Percentiles rank a stretch among this genome's conserved stretches.
These are phyloP conservation scores for Sphaerobolus stellatus DNA, from an alignment of 1,284 basidiomycete genomes.

Conservation along the genomic window DNA sequence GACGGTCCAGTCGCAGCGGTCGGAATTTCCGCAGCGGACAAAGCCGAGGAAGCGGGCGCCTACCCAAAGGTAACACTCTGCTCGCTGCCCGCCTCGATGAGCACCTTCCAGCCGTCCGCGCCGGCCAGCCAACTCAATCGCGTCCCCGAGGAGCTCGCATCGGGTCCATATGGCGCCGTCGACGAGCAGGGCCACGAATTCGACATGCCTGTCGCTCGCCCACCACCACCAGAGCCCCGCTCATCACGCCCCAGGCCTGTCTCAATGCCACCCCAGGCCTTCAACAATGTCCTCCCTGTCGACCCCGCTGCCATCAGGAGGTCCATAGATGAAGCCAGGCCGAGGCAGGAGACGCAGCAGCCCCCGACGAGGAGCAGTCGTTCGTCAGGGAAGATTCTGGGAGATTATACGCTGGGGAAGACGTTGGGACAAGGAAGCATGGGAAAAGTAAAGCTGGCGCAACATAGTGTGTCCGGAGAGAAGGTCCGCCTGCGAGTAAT, in stretches of 20 bases:
- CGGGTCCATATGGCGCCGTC: conserved; percentile 58
- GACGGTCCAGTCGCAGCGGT: too few species aligned
- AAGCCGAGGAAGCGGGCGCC: too few species aligned
- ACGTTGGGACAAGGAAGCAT: conserved; percentile 97
- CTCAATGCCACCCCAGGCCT: conserved; percentile 66
- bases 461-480: conserved; percentile 86
- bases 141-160: conserved; percentile 45
- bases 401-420: conserved; percentile 96
- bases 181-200: conserved; percentile 59
- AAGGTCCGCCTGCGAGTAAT: conserved; percentile 59
- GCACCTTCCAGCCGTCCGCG: conserved; percentile 34
- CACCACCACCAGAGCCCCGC: conserved; percentile 24
- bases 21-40: too few species aligned
- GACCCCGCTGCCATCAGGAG: conserved; percentile 31
- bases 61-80: too few species aligned
- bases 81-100: conserved; percentile 30
- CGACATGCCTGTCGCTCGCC: conserved; percentile 43
- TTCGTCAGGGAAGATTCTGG: conserved; percentile 68
- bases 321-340: conserved; percentile 31
- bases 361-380: conserved; percentile 11
- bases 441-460: conserved; percentile 98
- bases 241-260: conserved; percentile 50
- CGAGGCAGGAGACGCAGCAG: conserved; percentile 24
- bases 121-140: conserved; percentile 38
- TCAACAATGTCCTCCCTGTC: too few species aligned